A percentile compares a stretch with the other conserved stretches of the same genome.
phyloP scores from a whole-genome alignment of 371 early-diverging fungal genomes.

The Apophysomyces ossiformis region DNA sequence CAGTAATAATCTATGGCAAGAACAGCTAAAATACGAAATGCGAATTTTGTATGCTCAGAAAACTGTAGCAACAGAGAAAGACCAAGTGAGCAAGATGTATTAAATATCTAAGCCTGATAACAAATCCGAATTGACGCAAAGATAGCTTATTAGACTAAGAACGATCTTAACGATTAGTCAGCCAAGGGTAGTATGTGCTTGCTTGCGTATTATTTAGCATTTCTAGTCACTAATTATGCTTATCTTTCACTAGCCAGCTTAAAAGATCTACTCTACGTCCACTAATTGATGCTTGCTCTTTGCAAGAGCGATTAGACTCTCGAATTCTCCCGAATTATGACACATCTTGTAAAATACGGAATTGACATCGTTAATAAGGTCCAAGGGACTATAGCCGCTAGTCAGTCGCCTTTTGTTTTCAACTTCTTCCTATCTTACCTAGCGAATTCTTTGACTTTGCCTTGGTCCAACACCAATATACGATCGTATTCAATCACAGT shows the following conservation, averaged over 20 bases:
- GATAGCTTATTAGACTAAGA: too few relatives aligned
- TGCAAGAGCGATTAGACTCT: constrained; percentile 51
- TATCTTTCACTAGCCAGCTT: background rate
- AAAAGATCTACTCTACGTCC: constrained; percentile 4
- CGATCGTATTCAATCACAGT: constrained; percentile 54
- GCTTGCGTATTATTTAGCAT: too few relatives aligned
- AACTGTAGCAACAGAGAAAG: too few relatives aligned
- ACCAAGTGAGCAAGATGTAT: too few relatives aligned
- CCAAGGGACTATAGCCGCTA: constrained; percentile 39
- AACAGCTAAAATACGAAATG: too few relatives aligned
- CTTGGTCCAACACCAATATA: constrained; percentile 43
- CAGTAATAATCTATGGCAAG: too few relatives aligned
- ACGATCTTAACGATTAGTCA: too few relatives aligned
- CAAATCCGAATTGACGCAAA: too few relatives aligned
- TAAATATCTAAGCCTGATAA: too few relatives aligned
- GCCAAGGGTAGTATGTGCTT: too few relatives aligned
- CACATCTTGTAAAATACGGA: constrained; percentile 67
- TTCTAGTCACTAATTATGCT: too few relatives aligned
- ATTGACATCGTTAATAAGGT: constrained; percentile 49
- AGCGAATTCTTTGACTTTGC: constrained; percentile 37
- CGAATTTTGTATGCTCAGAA: too few relatives aligned
- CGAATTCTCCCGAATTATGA: constrained; percentile 71
- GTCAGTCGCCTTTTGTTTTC: background rate
- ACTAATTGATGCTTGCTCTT: constrained; percentile 30
- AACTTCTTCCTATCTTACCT: constrained; percentile 16